Base-by-base conservation (phyloP, 139 green algal species). In the Medakamo hakoo region DNA sequence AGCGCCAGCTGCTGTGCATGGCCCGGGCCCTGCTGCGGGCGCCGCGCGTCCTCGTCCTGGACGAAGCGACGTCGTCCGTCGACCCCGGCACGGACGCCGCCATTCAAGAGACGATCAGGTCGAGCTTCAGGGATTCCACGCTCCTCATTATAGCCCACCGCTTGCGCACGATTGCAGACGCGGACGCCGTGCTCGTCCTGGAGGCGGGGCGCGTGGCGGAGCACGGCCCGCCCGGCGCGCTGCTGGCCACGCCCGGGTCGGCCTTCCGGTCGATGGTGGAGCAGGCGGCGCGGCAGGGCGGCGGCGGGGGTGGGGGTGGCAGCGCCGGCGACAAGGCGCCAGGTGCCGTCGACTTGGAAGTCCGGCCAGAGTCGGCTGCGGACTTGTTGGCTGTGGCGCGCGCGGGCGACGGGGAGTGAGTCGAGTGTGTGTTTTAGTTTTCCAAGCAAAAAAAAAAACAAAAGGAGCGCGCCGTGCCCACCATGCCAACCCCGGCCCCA, bases 1-100 rank as follows among this genome's bases (percentile, higher is more conserved):
- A 98, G 79, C 82, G 88, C 61, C 91, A 98, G 77, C 84, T 98
- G 60, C 71, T 97, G 32, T 88, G 83, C 60, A 78, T 98, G 67
- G 88, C 87, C 3, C 78, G 92, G 16, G 90, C 91, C 0, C 77
- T 96, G 71, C 79, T 97, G 59, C 78, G 77, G 14, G 58, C 49
- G 1, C 25, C 63, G 27, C 67, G 62, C 65, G 61, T 83, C 9
- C 67, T 96, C 27, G 78, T 93, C 28, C 68, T 94, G 60, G 90
- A 97, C 66, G 91, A 97, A 77, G 91, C 91, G 0, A 98, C 91
- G 26, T 83, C 85, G 21, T 48, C 56, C 58, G 59, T 73, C 61
- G 71, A 77, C 28, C 32, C 57, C 19, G 59, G 28, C 29, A 57
- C 23, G 58, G 70, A 73, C 57, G 59, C 67, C 24, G 25, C 65